phyloP scores from a whole-genome alignment of 345 rosid genomes.

The Arabidopsis arenosa region DNA sequence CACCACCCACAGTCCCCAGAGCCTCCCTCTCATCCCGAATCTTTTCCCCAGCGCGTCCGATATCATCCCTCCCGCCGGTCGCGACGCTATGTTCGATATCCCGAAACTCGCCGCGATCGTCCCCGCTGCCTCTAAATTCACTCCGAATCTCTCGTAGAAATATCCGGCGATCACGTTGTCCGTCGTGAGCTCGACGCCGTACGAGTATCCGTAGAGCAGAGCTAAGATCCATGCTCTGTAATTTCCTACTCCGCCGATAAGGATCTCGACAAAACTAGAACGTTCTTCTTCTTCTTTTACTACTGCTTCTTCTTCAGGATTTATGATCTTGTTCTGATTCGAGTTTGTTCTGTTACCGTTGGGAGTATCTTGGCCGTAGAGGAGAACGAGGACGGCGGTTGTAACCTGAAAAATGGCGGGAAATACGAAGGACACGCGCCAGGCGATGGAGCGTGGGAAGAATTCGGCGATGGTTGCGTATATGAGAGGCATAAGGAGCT shows the following conservation, averaged over 20 bases:
- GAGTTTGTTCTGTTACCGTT: slow-evolving; percentile 42
- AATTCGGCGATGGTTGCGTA: slow-evolving; percentile 43
- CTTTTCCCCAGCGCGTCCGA: slow-evolving; percentile 62
- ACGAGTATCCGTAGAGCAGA: slow-evolving; percentile 62
- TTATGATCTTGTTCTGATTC: not conserved
- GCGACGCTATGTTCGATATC: slow-evolving; percentile 60
- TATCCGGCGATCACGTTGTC: slow-evolving; percentile 77
- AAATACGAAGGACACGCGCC: slow-evolving; percentile 68
- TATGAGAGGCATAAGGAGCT: slow-evolving; percentile 74
- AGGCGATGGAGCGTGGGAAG: slow-evolving; percentile 50
- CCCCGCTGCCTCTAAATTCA: slow-evolving; percentile 70
- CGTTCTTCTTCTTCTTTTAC: not conserved
- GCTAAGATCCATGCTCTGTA: slow-evolving; percentile 86
- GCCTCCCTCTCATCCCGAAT: slow-evolving; percentile 80
- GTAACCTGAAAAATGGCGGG: slow-evolving; percentile 65
- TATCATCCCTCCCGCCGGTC: slow-evolving; percentile 78
- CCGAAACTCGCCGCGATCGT: slow-evolving; percentile 73
- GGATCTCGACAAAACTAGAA: slow-evolving; percentile 45
- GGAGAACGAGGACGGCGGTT: slow-evolving; percentile 59
- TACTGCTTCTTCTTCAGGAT: not conserved
- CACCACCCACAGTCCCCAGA: slow-evolving; percentile 81
- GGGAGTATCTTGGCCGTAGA: slow-evolving; percentile 71
- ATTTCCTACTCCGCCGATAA: slow-evolving; percentile 59
- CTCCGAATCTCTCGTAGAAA: slow-evolving; percentile 72
- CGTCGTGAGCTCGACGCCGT: slow-evolving; percentile 78